Evolutionary conservation across 257 asterid genomes (phyloP).

Genomic region (Solanum lycopersicoides): DNA sequence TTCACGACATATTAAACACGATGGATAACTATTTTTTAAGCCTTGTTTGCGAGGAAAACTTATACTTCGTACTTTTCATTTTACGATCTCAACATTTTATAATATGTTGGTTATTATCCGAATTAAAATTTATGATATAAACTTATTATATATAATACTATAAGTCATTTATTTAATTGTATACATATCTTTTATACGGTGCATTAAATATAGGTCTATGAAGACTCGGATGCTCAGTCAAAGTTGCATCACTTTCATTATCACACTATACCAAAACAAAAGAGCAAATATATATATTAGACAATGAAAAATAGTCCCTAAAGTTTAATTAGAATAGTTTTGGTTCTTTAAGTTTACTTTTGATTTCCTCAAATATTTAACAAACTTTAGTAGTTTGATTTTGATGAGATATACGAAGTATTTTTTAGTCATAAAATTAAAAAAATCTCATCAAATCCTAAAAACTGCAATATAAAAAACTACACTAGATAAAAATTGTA

Average conservation of each 20-base stretch:
- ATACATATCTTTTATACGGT: neutral
- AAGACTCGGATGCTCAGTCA: neutral
- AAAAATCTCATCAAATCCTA: neutral
- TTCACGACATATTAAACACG: neutral
- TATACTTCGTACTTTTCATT: neutral
- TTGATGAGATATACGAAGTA: too few species aligned
- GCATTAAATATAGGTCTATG: neutral
- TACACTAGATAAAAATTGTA: neutral
- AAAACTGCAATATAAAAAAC: too few species aligned
- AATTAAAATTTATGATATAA: neutral
- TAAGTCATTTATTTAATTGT: neutral
- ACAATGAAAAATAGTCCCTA: neutral
- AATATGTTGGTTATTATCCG: neutral
- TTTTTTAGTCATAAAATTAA: neutral
- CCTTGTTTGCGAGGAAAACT: neutral
- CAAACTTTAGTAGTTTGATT: too few species aligned
- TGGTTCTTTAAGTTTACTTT: neutral
- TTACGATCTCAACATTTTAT: neutral
- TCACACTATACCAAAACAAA: too few species aligned
- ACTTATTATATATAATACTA: neutral
- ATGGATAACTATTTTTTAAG: neutral
- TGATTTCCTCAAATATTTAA: too few species aligned
- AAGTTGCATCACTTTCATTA: neutral
- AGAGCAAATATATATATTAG: neutral
- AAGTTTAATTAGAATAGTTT: neutral